phyloP scores from a whole-genome alignment of 371 early-diverging fungal species.

The Mortierella sp. region DNA sequence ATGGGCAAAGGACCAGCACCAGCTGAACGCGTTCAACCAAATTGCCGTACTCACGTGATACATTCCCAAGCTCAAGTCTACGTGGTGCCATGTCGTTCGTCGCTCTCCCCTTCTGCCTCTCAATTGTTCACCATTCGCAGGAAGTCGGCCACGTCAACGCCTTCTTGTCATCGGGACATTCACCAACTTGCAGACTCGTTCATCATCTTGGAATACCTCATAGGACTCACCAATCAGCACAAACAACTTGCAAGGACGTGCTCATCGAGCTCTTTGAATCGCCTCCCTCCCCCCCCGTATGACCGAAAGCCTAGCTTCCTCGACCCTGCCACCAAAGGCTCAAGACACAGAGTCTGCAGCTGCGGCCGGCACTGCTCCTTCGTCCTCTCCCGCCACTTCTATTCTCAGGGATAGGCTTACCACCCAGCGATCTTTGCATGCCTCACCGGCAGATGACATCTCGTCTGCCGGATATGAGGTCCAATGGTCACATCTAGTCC shows the following conservation, averaged over 20 bases:
- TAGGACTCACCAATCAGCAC: background rate
- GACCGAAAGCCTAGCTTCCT: conserved; percentile 32
- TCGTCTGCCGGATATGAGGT: conserved; percentile 61
- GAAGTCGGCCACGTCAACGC: too few species aligned
- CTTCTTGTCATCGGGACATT: too few species aligned
- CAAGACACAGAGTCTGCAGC: conserved; percentile 10
- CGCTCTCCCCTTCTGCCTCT: too few species aligned
- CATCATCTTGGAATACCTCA: too few species aligned
- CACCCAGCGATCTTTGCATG: conserved; percentile 7
- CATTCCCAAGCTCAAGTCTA: too few species aligned
- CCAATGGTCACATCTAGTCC: conserved; percentile 79
- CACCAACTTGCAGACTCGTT: too few species aligned
- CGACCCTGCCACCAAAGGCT: conserved; percentile 24
- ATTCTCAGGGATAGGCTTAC: conserved; percentile 15
- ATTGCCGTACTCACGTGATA: too few species aligned
- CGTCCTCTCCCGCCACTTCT: conserved; percentile 15
- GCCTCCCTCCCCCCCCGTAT: conserved; percentile 8
- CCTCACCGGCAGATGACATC: background rate
- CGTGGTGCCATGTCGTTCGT: too few species aligned
- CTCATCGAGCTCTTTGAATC: background rate
- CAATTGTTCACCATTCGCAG: too few species aligned
- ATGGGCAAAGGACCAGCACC: too few species aligned
- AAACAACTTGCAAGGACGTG: background rate
- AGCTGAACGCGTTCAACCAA: too few species aligned
- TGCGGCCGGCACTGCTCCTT: conserved; percentile 3